Conservation (phyloP, 2,329 filamentous ascomycete genomes). For the Periconia sp. region DNA sequence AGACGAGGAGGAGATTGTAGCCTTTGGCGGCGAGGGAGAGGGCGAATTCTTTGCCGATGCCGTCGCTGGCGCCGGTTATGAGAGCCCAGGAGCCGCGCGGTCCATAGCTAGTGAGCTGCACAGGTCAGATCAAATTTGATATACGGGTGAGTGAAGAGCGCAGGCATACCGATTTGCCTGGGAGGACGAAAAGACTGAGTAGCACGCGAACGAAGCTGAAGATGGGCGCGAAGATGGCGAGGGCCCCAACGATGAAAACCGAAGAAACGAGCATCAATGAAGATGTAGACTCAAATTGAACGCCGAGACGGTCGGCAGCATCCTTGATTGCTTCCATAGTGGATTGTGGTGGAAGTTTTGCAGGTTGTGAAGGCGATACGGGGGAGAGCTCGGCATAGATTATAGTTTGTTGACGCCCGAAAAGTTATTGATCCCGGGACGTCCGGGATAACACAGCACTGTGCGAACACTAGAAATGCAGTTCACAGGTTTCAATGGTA, state of each 20-base stretch:
- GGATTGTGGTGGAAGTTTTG: background rate
- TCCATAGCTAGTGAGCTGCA: constrained; percentile 81
- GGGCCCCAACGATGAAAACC: constrained; percentile 38
- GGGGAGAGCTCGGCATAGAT: background rate
- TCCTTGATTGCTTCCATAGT: constrained; percentile 25
- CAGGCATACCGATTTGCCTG: constrained; percentile 52
- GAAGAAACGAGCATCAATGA: constrained; percentile 32
- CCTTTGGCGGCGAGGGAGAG: constrained; percentile 87
- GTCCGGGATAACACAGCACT: background rate
- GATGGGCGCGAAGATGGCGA: constrained; percentile 41
- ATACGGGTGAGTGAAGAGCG: background rate
- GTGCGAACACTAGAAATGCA: background rate
- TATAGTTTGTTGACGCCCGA: constrained; percentile 2
- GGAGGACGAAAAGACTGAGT: constrained; percentile 56
- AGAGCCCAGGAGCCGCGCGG: constrained; percentile 93
- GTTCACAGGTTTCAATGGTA: background rate
- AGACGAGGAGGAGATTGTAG: constrained; percentile 94
- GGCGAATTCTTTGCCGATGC: constrained; percentile 95
- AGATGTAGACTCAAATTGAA: constrained; percentile 40
- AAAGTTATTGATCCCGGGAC: constrained; percentile 2
- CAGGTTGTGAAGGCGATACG: background rate
- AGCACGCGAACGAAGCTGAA: constrained; percentile 56
- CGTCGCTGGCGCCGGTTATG: constrained; percentile 93
- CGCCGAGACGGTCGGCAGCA: constrained; percentile 31
- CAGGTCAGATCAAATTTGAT: constrained; percentile 2